Evolutionary conservation across 306 rosid species (phyloP), one percentile per base, ranked within the genome.

Genomic region (Dryas octopetala): DNA sequence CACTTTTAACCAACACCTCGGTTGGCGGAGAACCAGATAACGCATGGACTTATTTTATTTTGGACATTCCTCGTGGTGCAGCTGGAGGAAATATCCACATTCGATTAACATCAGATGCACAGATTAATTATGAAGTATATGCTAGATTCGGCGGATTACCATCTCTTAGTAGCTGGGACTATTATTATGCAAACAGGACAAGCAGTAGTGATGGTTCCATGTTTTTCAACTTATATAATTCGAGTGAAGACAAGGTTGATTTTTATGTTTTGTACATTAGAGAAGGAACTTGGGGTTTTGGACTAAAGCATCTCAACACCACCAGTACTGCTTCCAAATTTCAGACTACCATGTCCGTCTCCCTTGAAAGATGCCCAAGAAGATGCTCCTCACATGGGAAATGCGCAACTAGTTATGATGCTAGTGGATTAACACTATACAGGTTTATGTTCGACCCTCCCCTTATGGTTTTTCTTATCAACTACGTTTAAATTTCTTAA

Each of bases 221-320:
- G 88, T 96, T 96, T 86, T 88, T 96, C 81, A 84, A 83, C 87
- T 76, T 85, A 62, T 89, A 84, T 76, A 87, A 88, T 82, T 89
- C 99, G 40, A 96, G 86, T 26, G 87, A 86, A 41, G 81, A 84
- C 49, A 84, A 80, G 61, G 55, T 92, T 26, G 97, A 96, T 64
- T 92, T 96, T 80, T 84, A 90, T 81, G 74, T 96, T 71, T 81
- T 96, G 79, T 96, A 91, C 58, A 84, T 86, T 55, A 86, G 89
- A 86, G 98, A 96, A 90, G 99, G 99, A 74, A 89, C 93, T 64
- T 96, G 99, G 99, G 84, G 83, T 84, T 84, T 96, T 61, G 99
- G 98, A 71, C 79, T 96, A 63, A 90, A 89, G 74, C 88, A 71
- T 80, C 79, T 78, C 66, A 83, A 83, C 65, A 76, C 78, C 65